Evolutionary conservation across 352 stramenopile genomes (phyloP), one percentile per base, ranked within the genome.

Genomic region (Elongisporangium anandrum): DNA sequence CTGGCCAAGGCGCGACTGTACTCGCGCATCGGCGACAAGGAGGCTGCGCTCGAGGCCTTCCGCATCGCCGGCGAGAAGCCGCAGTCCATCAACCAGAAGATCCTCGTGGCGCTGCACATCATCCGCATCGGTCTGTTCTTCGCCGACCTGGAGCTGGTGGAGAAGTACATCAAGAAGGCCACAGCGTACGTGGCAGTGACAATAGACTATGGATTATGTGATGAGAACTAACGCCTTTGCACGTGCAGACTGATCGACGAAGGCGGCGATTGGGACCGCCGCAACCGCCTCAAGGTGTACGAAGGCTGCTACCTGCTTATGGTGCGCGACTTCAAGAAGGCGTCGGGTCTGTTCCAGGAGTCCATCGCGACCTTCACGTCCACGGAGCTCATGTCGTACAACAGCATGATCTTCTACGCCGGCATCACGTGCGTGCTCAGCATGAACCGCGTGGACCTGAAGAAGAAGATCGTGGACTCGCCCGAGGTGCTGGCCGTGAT

Each of bases 281-380:
- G 96, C 50, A 99, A 99, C 81, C 90, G 97, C 16, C 81, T 99
- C 24, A 99, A 99, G 80, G 97, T 99, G 15, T 99, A 99, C 79
- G 90, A 98, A 71, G 96, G 95, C 12, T 87, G 98, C 56, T 97
- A 96, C 62, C 69, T 96, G 50, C 73, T 99, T 20, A 88, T 97
- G 66, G 80, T 87, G 20, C 79, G 97, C 10, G 94, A 99, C 72
- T 92, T 99, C 52, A 94, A 97, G 71, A 92, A 83, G 53, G 97
- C 97, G 12, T 87, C 95, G 1, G 85, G 85, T 65, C 75, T 98
- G 17, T 95, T 99, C 55, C 88, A 95, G 69, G 91, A 98, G 61
- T 98, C 94, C n/a, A 94, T 99, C 63, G 96, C 96, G 8, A 99
- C 97, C 17, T 99, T 99, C 78, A 99, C 97, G 20, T 98, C 94